A percentile compares a stretch with the other conserved stretches of the same genome.
Conservation (phyloP, 805 yeast species). For the Barnettozyma populi region DNA sequence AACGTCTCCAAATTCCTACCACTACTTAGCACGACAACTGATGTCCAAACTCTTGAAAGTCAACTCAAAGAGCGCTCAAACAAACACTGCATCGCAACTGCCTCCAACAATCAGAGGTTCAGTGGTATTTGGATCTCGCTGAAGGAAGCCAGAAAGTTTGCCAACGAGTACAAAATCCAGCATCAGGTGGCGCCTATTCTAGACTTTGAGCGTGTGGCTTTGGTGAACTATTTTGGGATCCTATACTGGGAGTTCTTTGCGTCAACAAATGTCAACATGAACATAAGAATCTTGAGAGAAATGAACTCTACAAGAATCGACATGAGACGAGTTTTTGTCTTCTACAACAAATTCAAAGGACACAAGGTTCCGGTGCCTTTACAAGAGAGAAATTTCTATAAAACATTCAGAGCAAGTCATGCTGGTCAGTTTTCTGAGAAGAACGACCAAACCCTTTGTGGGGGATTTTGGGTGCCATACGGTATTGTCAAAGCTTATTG, state of each 20-base stretch:
- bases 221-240: slow-evolving; percentile 20
- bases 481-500: slow-evolving; percentile 15
- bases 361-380: slow-evolving; percentile 4
- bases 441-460: slow-evolving; percentile 24
- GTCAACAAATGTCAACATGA: slow-evolving; percentile 10
- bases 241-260: slow-evolving; percentile 25
- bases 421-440: slow-evolving; percentile 5
- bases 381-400: slow-evolving; percentile 15
- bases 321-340: slow-evolving; percentile 22
- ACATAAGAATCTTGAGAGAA: slow-evolving; percentile 24
- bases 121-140: slow-evolving; percentile 23
- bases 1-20: slow-evolving; percentile 15
- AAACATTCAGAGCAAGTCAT: slow-evolving; percentile 5
- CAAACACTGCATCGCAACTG: neutral
- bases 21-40: neutral
- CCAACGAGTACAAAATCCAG: slow-evolving; percentile 14
- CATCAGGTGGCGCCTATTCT: slow-evolving; percentile 18
- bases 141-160: slow-evolving; percentile 21
- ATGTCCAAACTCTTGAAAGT: neutral
- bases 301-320: slow-evolving; percentile 14
- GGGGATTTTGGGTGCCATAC: slow-evolving; percentile 26
- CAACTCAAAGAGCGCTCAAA: neutral
- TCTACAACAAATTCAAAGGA: slow-evolving; percentile 16
- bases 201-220: slow-evolving; percentile 23
- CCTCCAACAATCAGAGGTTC: neutral